A percentile compares a stretch with the other conserved stretches of the same genome.
Evolutionary conservation across 192 early-diverging fungal genomes (phyloP).

Genomic region (Ambispora gerdemannii): DNA sequence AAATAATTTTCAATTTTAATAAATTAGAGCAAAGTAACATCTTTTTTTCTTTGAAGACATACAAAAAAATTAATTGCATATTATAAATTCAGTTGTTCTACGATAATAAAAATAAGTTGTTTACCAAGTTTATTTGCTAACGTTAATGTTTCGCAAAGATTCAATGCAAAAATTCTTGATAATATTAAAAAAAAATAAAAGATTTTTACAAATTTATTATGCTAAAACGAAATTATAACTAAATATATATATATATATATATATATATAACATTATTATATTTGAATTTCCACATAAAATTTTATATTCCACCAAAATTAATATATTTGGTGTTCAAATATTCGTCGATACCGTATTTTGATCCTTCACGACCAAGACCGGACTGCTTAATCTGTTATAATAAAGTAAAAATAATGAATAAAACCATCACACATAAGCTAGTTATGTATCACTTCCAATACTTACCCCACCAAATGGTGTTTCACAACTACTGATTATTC

Average conservation of each 20-base stretch:
- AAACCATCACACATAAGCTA: background rate
- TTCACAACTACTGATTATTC: conserved; percentile 48
- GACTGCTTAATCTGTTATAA: conserved; percentile 54
- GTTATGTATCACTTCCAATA: background rate
- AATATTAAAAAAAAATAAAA: no score
- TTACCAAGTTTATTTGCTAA: no score
- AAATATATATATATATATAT: background rate
- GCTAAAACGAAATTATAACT: no score
- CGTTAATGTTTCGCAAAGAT: no score
- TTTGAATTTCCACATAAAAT: background rate
- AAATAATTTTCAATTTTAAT: no score
- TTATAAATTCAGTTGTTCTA: no score
- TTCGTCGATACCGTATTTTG: conserved; percentile 63
- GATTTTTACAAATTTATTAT: no score
- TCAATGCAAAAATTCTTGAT: no score
- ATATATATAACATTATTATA: background rate
- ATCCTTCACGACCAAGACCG: conserved; percentile 68
- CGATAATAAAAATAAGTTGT: no score
- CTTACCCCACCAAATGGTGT: conserved; percentile 73
- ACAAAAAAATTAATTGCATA: no score
- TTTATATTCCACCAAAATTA: conserved; percentile 44
- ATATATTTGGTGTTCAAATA: conserved; percentile 69
- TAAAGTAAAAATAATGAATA: background rate
- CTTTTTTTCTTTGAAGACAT: no score
- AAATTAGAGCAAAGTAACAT: no score